A percentile compares a stretch with the other conserved stretches of the same genome.
These are phyloP conservation scores for Dianthus caryophyllus DNA, from an alignment of 148 eudicot species.

Conservation along the genomic window DNA sequence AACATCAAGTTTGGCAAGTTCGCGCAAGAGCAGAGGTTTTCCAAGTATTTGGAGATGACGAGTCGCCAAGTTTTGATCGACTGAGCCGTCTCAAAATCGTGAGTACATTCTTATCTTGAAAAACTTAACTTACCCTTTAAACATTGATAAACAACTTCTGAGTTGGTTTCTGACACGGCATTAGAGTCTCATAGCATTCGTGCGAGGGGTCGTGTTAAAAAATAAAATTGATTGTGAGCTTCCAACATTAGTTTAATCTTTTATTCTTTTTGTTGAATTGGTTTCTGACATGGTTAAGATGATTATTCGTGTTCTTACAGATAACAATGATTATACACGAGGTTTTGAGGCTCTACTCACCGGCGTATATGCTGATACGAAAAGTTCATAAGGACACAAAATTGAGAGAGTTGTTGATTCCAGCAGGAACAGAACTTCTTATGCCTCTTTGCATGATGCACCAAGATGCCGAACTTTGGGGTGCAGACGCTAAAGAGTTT, in stretches of 20 bases:
- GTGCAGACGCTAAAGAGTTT: constrained; percentile 27
- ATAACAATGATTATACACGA: constrained; percentile 18
- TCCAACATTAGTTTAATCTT: too few relatives aligned
- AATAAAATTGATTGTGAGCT: too few relatives aligned
- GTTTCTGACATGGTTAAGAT: not conserved
- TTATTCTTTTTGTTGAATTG: too few relatives aligned
- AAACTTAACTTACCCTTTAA: too few relatives aligned
- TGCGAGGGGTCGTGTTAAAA: too few relatives aligned
- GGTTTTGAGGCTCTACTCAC: constrained; percentile 13
- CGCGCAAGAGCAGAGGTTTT: constrained; percentile 10
- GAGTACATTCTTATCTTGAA: not conserved
- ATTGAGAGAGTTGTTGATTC: constrained; percentile 18
- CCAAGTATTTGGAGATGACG: not conserved
- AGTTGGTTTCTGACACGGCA: too few relatives aligned
- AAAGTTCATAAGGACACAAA: constrained; percentile 25
- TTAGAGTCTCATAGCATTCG: too few relatives aligned
- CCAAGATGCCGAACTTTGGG: constrained; percentile 26
- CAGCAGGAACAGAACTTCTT: constrained; percentile 17
- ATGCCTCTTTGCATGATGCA: constrained; percentile 19
- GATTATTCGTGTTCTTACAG: not conserved
- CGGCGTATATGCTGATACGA: constrained; percentile 16
- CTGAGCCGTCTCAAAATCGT: constrained; percentile 22
- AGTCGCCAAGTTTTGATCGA: constrained; percentile 23
- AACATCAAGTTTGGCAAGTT: constrained; percentile 14
- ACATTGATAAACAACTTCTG: too few relatives aligned